Percentiles rank a stretch among this genome's conserved stretches.
Evolutionary conservation across 441 rosid genomes (phyloP).

Genomic region (Pelargonium fulgidum): DNA sequence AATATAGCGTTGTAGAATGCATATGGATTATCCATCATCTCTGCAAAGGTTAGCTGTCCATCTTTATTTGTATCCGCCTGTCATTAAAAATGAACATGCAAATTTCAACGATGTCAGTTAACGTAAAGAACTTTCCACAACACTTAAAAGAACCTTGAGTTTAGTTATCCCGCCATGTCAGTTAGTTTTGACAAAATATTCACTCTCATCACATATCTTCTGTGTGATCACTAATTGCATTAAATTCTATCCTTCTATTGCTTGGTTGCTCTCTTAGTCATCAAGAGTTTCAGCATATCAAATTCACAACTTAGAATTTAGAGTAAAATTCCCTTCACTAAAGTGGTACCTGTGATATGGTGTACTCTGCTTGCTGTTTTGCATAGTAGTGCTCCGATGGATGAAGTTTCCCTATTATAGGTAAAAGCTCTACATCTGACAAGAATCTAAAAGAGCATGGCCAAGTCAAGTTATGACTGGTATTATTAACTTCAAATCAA

Average conservation of each 20-base stretch:
- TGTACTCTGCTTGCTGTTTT: constrained; percentile 88
- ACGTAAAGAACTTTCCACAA: too few species aligned
- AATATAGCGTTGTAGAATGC: constrained; percentile 83
- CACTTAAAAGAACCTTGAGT: too few species aligned
- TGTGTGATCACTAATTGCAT: too few species aligned
- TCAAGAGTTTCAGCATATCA: too few species aligned
- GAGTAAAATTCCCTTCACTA: too few species aligned
- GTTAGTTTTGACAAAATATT: too few species aligned
- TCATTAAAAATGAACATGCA: constrained; percentile 17
- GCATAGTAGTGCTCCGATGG: constrained; percentile 90
- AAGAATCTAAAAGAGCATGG: constrained; percentile 40
- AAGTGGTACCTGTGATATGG: constrained; percentile 61
- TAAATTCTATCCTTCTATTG: too few species aligned
- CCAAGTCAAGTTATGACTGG: constrained; percentile 14
- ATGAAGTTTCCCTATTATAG: constrained; percentile 75
- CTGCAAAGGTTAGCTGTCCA: constrained; percentile 60
- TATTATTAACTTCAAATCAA: constrained; percentile 1
- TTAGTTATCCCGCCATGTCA: too few species aligned
- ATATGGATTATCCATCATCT: constrained; percentile 87
- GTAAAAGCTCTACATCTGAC: constrained; percentile 61
- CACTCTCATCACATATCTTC: too few species aligned
- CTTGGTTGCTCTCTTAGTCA: too few species aligned
- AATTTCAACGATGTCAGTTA: constrained; percentile 4
- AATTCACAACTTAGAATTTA: too few species aligned
- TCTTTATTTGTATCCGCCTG: constrained; percentile 91